Evolutionary conservation across 148 eudicot species (phyloP), one percentile per base, ranked within the genome.

Genomic region (Dysphania ambrosioides): DNA sequence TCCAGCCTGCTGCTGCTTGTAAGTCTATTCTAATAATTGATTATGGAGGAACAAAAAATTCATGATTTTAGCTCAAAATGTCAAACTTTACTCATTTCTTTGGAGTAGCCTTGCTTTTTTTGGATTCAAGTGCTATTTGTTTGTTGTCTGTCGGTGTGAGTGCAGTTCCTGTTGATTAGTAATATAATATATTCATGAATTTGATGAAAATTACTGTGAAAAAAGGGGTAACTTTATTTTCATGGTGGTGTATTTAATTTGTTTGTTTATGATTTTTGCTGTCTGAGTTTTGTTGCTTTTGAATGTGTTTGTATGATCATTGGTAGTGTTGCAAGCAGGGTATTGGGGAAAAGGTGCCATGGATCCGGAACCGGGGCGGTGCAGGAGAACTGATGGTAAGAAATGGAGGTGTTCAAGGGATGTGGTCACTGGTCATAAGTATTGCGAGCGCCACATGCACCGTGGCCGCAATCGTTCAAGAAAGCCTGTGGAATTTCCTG

Each of bases 401-500:
- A 94, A 94, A 65, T 94, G 98, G 98, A 89, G 98, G 84, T 94
- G 98, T 80, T 87, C 97, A 29, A 88, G 96, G 81, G 98, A 94
- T 75, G 89, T 88, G 34, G 90, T 94, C 60, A 81, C 85, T 65
- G 93, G 89, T 63, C 96, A 94, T 32, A 94, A 94, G 80, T 94
- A 94, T 79, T 94, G 98, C 75, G 97, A 90, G 74, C 97, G 96
- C 80, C 98, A 94, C 80, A 73, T 94, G 70, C 89, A 94, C 82
- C 96, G 98, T 71, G 98, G 98, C 72, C 88, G 89, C 60, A 88
- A 86, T 86, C 98, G 98, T 91, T 94, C 97, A 94, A 94, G 98
- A 94, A 94, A 94, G 97, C 98, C 98, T 90, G 98, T 94, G 98
- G 98, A 94, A 94, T 75, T 81, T 72, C 89, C 93, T 80, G 74